Evolutionary conservation across 306 rosid species (phyloP), one percentile per base, ranked within the genome.

Genomic region (Inga oerstediana): DNA sequence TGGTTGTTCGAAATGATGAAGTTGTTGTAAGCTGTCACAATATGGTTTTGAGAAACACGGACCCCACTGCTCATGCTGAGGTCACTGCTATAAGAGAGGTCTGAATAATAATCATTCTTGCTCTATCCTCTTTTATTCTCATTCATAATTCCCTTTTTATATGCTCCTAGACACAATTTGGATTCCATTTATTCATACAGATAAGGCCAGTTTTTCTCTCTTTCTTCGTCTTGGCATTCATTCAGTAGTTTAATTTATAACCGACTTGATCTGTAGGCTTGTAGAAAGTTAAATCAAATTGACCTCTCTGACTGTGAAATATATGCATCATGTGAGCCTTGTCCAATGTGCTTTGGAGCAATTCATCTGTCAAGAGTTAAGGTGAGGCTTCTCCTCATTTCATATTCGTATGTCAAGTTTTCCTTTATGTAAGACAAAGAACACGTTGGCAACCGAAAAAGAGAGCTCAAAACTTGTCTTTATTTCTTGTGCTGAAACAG

Each of bases 331-430:
- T 95, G 98, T 73, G 98, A 95, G 86, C 97, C 98, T 80, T 95
- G 98, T 86, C 97, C 98, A 45, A 95, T 92, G 98, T 95, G 98
- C 87, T 95, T 95, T 41, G 98, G 98, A 20, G 98, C 98, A 20
- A 93, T 95, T 82, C 93, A 91, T 79, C 93, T 95, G 78, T 93
- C 98, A 77, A 88, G 97, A 85, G 83, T 95, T 48, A 95, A 93
- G 98, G 98, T 90, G 59, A 72, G 41, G 54, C 10, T 78, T 54
- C 54, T 70, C 27, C 39, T 74, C 62, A 65, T 65, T 65, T 72
- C 74, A 13, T 84, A 35, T 22, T 76, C 41, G 19, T 27, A n/a
- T 22, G 44, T 13, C 19, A 30, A 5, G 39, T 64, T 13, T 34
- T 24, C 20, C 72, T 30, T 16, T 2, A 32, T 5, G 27, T 27